phyloP scores from a whole-genome alignment of 2,329 filamentous ascomycete species.

The Colletotrichum melonis region DNA sequence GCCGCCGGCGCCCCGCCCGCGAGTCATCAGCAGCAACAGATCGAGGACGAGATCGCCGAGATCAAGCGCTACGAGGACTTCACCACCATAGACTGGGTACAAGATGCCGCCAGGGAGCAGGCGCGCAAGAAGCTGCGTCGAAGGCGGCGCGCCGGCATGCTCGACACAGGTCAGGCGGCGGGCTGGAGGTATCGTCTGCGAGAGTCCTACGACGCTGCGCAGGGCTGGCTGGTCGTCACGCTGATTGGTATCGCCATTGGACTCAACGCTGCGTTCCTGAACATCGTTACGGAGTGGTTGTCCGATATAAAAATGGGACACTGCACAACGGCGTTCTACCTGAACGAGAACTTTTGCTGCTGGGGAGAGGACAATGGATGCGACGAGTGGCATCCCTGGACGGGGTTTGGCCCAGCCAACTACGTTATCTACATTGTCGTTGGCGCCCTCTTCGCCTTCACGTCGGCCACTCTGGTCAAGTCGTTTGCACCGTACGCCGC shows the following conservation, averaged over 20 bases:
- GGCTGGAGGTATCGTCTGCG: constrained; percentile 85
- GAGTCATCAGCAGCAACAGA: constrained; percentile 66
- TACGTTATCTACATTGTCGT: constrained; percentile 91
- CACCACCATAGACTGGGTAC: constrained; percentile 98
- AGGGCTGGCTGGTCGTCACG: constrained; percentile 98
- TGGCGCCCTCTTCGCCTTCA: constrained; percentile 84
- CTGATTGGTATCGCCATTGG: constrained; percentile 94
- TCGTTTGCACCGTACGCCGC: constrained; percentile 95
- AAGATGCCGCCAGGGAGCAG: constrained; percentile 94
- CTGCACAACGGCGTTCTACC: constrained; percentile 94
- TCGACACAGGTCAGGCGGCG: constrained; percentile 70
- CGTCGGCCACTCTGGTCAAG: constrained; percentile 86
- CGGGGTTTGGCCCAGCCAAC: constrained; percentile 79
- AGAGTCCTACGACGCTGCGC: constrained; percentile 94
- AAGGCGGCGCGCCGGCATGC: constrained; percentile 77
- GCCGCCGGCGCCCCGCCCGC: constrained; percentile 49
- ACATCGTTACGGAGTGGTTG: constrained; percentile 97
- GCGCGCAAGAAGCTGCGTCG: constrained; percentile 81
- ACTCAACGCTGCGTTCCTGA: constrained; percentile 90
- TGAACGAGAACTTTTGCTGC: constrained; percentile 98
- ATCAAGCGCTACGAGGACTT: constrained; percentile 99
- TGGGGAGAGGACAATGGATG: constrained; percentile 96
- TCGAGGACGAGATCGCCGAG: constrained; percentile 95
- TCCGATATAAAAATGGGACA: constrained; percentile 96
- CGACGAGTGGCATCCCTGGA: constrained; percentile 90